Evolutionary conservation across 768 basidiomycete species (phyloP), one percentile per base, ranked within the genome.

Genomic region (Amanita jacksonii): DNA sequence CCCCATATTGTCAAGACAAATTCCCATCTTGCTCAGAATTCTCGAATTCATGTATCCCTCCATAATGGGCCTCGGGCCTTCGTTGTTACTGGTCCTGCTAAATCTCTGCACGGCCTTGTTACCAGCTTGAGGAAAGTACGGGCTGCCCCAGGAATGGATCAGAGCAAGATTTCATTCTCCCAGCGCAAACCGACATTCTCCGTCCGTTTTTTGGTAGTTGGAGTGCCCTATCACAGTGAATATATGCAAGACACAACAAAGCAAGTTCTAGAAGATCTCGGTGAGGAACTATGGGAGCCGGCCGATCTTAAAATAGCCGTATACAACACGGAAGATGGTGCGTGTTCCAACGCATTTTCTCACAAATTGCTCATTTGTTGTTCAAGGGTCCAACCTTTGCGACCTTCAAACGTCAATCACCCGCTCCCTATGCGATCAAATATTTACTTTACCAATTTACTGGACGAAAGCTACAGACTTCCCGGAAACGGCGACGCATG

Each of bases 101-200:
- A 81, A 38, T 80, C 92, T 7, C 70, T 99, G n/a, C 92, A 90
- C 57, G 96, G 96, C 51, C 79, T 98, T 41, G 92, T 93, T 32
- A 91, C 85, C 37, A 84, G 80, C 55, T 64, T 99, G 35, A 76
- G 94, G 57, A 94, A 94, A 64, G 74, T 92, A 52, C 84, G 85
- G 51, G 96, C 96, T 0, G 76, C 90, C 0, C 71, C 70, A 15
- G 90, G 90, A 28, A 69, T 83, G 25, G 96, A 99, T 54, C 96
- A 99, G 64, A 88, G 83, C 74, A 96, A 96, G 67, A 69, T 77
- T 2, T 87, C 92, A 8, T 94, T 83, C 68, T 94, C 91, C 6
- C 91, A 97, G 68, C 77, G 96, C 54, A 94, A 94, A 64, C 82
- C 87, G 5, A 85, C 89, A 4, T 98, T 99, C 63, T 84, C 79